Evolutionary conservation across 164 flowering plant genomes (phyloP), one percentile per base, ranked within the genome.

Genomic region (Echeveria elegans): DNA sequence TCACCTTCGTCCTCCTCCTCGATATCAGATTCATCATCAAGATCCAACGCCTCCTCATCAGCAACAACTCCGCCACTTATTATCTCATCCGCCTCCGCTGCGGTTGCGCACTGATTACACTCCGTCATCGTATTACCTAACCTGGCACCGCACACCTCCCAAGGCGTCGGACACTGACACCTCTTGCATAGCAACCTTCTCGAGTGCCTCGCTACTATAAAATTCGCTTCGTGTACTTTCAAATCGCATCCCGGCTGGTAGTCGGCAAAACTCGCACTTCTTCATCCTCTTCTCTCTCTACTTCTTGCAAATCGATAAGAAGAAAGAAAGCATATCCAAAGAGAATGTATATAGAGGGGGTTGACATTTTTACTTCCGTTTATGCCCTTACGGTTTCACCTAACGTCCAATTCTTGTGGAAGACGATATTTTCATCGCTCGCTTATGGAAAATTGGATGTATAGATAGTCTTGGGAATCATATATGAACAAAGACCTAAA

Each of bases 221-320:
- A 82, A 47, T 82, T 82, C 3, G 85, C 85, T 3, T 69, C 52
- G 43, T 82, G 85, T 34, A 82, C 85, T 26, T 68, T 72, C 7
- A 66, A 36, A 60, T 82, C 85, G 28, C 85, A 82, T 32, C 66
- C 76, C 72, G 76, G 83, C 85, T 10, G 30, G 59, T 23, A 58
- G 67, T 6, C 65, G 48, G 40, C 85, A 82, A 6, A 82, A 76
- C 74, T 76, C 85, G 37, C 85, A 82, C 50, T 56, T 73, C 68
- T 64, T 78, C 83, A 70, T 75, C 52, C 64, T 11, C 28, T n/a
- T n/a, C 61, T 56, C 28, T 40, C n/a, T 19, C 12, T 2, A 0
- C 19, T 11, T 11, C 15, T n/a, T n/a, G 16, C 47, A n/a, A n/a
- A n/a, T n/a, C n/a, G n/a, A n/a, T n/a, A n/a, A n/a, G n/a, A n/a